Evolutionary conservation across 73 alveolate genomes (phyloP).

Genomic region (Paramecium sonneborni): DNA sequence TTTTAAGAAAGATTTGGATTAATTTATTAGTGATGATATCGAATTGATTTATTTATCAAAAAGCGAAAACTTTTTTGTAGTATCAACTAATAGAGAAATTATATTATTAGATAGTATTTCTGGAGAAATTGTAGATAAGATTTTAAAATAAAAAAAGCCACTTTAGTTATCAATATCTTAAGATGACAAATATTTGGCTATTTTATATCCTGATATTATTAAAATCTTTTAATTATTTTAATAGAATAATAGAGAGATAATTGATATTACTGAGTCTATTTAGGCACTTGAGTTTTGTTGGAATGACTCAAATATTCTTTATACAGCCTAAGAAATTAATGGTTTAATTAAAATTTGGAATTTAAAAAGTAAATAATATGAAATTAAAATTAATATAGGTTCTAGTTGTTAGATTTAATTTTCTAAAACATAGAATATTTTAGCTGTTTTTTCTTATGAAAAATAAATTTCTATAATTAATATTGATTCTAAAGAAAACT

Average conservation of each 20-base stretch:
- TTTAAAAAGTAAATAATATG: not conserved
- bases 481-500: too few relatives aligned
- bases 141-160: not conserved
- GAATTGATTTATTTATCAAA: too few relatives aligned
- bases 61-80: not conserved
- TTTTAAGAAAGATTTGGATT: not conserved
- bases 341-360: not conserved
- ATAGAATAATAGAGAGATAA: not conserved
- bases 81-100: not conserved
- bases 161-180: not conserved
- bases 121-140: not conserved
- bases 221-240: not conserved
- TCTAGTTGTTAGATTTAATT: too few relatives aligned
- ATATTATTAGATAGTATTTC: not conserved
- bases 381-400: not conserved
- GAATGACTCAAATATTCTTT: not conserved
- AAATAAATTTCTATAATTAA: too few relatives aligned
- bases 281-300: not conserved
- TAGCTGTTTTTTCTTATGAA: too few relatives aligned
- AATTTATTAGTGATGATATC: not conserved
- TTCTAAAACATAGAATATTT: too few relatives aligned
- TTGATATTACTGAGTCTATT: not conserved
- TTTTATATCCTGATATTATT: not conserved
- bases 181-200: not conserved
- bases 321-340: not conserved